phyloP scores from a whole-genome alignment of 2,329 filamentous ascomycete species.

The Venturia effusa region DNA sequence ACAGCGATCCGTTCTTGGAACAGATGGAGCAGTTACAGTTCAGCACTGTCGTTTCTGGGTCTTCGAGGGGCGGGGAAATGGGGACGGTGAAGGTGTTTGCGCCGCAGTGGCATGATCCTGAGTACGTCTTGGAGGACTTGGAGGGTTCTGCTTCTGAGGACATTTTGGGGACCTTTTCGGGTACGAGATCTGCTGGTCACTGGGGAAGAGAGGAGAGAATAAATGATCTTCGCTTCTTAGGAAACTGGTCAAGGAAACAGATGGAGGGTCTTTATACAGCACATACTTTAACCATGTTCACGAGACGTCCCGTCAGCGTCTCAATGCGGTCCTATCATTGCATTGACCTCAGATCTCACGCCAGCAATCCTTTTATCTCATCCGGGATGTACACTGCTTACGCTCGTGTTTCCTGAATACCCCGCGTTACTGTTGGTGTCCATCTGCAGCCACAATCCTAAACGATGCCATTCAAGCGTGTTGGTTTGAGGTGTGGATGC shows the following conservation, averaged over 20 bases:
- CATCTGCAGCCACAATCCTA: constrained; percentile 37
- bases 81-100: constrained; percentile 11
- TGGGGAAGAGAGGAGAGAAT: neutral
- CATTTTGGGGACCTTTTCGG: neutral
- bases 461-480: constrained; percentile 29
- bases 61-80: constrained; percentile 7
- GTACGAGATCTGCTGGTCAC: too few relatives aligned
- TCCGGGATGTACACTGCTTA: neutral
- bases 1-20: constrained; percentile 10
- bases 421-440: constrained; percentile 29
- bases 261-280: too few relatives aligned
- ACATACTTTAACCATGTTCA: neutral
- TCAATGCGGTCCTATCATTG: neutral
- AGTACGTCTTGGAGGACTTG: constrained; percentile 7
- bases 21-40: constrained; percentile 14
- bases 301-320: neutral
- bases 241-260: too few relatives aligned
- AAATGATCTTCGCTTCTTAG: neutral
- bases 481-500: neutral
- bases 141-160: neutral
- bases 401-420: constrained; percentile 23
- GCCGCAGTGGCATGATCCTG: constrained; percentile 12
- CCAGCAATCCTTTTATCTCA: constrained; percentile 15
- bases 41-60: constrained; percentile 1
- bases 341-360: too few relatives aligned